phyloP scores from a whole-genome alignment of 176 grass and related monocot genomes.

The Oryza punctata region DNA sequence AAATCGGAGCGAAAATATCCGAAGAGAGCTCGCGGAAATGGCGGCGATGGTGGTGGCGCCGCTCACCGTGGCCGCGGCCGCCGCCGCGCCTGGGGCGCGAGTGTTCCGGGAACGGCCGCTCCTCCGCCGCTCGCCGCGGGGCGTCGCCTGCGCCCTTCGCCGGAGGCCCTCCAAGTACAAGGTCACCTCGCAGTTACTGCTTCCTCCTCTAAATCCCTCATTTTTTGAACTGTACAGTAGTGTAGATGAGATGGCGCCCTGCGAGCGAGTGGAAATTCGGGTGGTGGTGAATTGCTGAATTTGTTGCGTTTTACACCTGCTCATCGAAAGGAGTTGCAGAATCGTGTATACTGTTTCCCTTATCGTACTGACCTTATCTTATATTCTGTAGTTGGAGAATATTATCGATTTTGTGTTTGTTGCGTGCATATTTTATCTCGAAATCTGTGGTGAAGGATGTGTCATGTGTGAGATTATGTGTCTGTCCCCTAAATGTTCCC shows the following conservation, averaged over 20 bases:
- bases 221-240: not conserved
- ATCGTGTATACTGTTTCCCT: not conserved
- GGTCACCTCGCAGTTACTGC: slow-evolving; percentile 18
- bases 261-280: not conserved
- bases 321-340: not conserved
- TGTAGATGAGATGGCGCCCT: not conserved
- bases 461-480: not conserved
- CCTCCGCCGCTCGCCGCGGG: not conserved
- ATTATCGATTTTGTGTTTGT: not conserved
- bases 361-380: not conserved
- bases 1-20: slow-evolving; percentile 37
- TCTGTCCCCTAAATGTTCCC: not conserved
- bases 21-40: slow-evolving; percentile 42
- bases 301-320: not conserved
- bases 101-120: not conserved
- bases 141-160: slow-evolving; percentile 46
- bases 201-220: not conserved
- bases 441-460: not conserved
- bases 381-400: not conserved
- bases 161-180: slow-evolving; percentile 54
- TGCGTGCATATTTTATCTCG: not conserved
- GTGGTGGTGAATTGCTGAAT: not conserved
- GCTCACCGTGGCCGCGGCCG: slow-evolving; percentile 27
- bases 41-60: slow-evolving; percentile 45
- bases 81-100: not conserved